phyloP scores from a whole-genome alignment of 1,139 yeast genomes.

The Sugiyamaella castrensis region DNA sequence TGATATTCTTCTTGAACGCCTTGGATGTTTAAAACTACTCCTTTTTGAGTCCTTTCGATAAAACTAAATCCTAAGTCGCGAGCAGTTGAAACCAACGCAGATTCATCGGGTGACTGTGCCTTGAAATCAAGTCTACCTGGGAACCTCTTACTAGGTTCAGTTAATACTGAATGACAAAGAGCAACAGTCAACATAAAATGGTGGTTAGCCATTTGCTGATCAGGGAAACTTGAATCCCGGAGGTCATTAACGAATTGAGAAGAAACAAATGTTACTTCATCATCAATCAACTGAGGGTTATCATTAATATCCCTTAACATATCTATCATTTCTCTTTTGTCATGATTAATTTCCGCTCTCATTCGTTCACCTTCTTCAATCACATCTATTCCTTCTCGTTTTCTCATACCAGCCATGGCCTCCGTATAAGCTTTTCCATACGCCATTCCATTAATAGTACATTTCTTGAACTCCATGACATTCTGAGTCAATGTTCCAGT shows the following conservation, averaged over 20 bases:
- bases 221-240: conserved; percentile 47
- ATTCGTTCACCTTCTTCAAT: conserved; percentile 65
- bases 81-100: conserved; percentile 91
- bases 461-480: conserved; percentile 94
- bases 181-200: conserved; percentile 86
- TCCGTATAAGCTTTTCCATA: conserved; percentile 96
- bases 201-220: conserved; percentile 63
- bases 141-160: conserved; percentile 59
- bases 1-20: conserved; percentile 72
- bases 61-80: conserved; percentile 88
- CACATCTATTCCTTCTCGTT: conserved; percentile 79
- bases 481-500: conserved; percentile 97
- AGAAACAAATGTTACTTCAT: conserved; percentile 74
- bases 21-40: conserved; percentile 66
- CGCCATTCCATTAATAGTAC: conserved; percentile 80
- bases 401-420: conserved; percentile 88
- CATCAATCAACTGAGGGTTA: conserved; percentile 61
- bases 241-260: conserved; percentile 59
- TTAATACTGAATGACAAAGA: conserved; percentile 86
- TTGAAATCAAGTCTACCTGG: conserved; percentile 64
- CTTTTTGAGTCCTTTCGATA: conserved; percentile 67
- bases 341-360: conserved; percentile 57
- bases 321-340: conserved; percentile 62
- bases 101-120: conserved; percentile 99
- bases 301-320: conserved; percentile 47